Evolutionary conservation across 495 filamentous ascomycete genomes (phyloP), one percentile per base, ranked within the genome.

Genomic region (Aspergillus egyptiacus): DNA sequence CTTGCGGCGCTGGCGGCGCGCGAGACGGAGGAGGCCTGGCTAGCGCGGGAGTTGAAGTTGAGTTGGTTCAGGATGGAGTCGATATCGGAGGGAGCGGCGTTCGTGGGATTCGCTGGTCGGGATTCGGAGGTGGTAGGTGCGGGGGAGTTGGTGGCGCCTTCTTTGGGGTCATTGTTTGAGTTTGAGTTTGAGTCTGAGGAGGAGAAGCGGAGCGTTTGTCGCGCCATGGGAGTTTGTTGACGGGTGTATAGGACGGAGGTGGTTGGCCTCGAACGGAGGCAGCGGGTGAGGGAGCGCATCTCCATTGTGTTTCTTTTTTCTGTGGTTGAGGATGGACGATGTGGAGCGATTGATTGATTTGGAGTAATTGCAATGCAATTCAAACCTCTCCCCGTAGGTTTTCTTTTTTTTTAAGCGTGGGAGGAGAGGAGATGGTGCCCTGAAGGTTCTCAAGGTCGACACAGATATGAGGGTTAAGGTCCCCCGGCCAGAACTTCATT

Each of bases 231-330:
- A 8, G 8, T 22, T 38, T 42, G 24, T 49, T 22, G 45, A 22
- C 50, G 51, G 24, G 35, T 48, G 19, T 35, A 36, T 25, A 53
- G 38, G 24, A 49, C 33, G 37, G 48, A 51, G 41, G 41, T 23
- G 10, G 59, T 63, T 44, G 66, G 63, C 55, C 59, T 51, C 58
- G 59, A 50, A 20, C 64, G 68, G 57, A 71, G 66, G 60, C 60
- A 57, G 23, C 62, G 62, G 50, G 64, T 55, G 27, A 73, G 51
- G 49, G 53, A 28, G 54, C 64, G 66, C 55, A 58, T 48, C 55
- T 71, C 67, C 68, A 71, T 72, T 52, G 50, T n/a, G n/a, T n/a
- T n/a, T n/a, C n/a, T n/a, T n/a, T n/a, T n/a, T 57, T 30, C 7
- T 22, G 51, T 43, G 47, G 28, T 32, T n/a, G 11, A 22, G 5